phyloP scores from a whole-genome alignment of 176 grass and related monocot genomes.

The Oryza punctata region DNA sequence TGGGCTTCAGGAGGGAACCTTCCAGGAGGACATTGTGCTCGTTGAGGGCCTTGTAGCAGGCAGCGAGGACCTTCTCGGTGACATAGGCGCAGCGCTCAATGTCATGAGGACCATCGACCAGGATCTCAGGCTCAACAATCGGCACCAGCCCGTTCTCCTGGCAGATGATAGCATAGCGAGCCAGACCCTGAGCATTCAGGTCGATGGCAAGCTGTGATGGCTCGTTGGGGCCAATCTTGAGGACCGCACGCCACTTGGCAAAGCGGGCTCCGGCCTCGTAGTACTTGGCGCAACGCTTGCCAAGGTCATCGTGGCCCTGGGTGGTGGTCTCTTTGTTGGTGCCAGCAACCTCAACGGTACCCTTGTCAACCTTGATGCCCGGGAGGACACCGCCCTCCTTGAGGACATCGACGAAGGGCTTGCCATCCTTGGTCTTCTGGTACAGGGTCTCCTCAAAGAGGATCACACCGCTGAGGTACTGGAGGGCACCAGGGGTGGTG shows the following conservation, averaged over 20 bases:
- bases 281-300: constrained; percentile 87
- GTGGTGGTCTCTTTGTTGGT: constrained; percentile 91
- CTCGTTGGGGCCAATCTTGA: constrained; percentile 75
- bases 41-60: constrained; percentile 89
- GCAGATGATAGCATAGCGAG: constrained; percentile 91
- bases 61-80: constrained; percentile 71
- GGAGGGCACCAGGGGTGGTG: constrained; percentile 68
- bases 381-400: constrained; percentile 67
- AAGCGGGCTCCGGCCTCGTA: constrained; percentile 87
- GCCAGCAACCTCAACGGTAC: constrained; percentile 67
- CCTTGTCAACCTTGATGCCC: constrained; percentile 91
- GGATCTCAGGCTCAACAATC: constrained; percentile 91
- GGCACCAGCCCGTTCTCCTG: constrained; percentile 92
- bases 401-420: constrained; percentile 76
- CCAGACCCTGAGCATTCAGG: constrained; percentile 75
- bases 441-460: constrained; percentile 95
- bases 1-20: constrained; percentile 84
- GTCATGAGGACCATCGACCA: constrained; percentile 78
- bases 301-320: constrained; percentile 84
- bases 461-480: constrained; percentile 68
- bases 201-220: constrained; percentile 81
- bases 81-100: constrained; percentile 69
- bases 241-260: constrained; percentile 93
- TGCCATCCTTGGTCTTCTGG: constrained; percentile 89
- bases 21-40: constrained; percentile 87